These are phyloP conservation scores for Corymbia citriodora DNA, from an alignment of 441 rosid genomes.

Conservation along the genomic window DNA sequence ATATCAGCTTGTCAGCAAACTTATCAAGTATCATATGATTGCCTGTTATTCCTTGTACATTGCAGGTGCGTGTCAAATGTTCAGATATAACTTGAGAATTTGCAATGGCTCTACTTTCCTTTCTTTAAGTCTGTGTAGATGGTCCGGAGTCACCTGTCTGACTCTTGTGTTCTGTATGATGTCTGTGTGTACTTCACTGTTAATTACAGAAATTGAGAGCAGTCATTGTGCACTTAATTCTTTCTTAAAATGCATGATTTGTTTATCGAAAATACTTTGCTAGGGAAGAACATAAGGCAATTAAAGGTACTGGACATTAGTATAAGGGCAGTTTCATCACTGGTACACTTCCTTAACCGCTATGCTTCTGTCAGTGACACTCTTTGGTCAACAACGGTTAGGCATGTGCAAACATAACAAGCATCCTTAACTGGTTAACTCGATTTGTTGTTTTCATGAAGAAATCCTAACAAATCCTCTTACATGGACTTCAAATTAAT, in stretches of 20 bases:
- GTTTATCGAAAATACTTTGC: background rate
- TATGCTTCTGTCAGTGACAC: background rate
- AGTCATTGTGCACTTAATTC: background rate
- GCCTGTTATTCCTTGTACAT: slow-evolving; percentile 78
- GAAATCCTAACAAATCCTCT: background rate
- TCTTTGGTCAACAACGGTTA: background rate
- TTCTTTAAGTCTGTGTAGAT: background rate
- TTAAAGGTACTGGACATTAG: background rate
- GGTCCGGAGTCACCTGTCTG: background rate
- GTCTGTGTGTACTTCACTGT: background rate
- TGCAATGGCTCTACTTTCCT: background rate
- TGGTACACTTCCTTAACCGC: background rate
- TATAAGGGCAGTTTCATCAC: background rate
- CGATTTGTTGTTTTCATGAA: background rate
- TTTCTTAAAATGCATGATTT: background rate
- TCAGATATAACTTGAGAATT: background rate
- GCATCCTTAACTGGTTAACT: background rate
- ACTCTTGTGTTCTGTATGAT: background rate
- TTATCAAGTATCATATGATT: slow-evolving; percentile 79
- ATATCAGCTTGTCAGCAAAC: slow-evolving; percentile 59
- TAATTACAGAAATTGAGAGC: background rate
- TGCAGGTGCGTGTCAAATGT: slow-evolving; percentile 43
- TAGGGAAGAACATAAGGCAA: background rate
- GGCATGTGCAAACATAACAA: background rate
- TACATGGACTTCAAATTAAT: background rate